These are phyloP conservation scores for Petrea volubilis DNA, from an alignment of 257 asterid genomes.

Conservation along the genomic window DNA sequence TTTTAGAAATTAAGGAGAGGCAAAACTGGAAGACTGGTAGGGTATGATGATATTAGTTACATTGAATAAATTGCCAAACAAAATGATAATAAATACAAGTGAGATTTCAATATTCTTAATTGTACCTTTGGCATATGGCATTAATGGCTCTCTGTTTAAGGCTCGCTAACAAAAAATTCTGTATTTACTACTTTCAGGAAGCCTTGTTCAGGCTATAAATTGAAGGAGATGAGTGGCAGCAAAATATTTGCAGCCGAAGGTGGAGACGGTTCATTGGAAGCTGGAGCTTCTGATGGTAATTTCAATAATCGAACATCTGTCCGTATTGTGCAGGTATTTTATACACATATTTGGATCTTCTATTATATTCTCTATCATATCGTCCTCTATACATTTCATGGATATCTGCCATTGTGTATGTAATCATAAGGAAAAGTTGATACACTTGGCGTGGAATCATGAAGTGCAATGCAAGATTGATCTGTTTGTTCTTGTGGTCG, in stretches of 20 bases:
- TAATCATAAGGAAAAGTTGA: too few relatives aligned
- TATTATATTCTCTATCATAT: too few relatives aligned
- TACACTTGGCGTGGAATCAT: too few relatives aligned
- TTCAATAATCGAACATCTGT: slow-evolving; percentile 77
- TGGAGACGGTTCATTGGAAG: slow-evolving; percentile 54
- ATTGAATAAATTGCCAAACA: neutral
- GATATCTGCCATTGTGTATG: too few relatives aligned
- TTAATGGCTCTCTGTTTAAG: neutral
- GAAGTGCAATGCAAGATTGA: too few relatives aligned
- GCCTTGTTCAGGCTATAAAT: slow-evolving; percentile 81
- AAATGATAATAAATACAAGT: neutral
- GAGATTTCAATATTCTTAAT: neutral
- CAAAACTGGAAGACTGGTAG: neutral
- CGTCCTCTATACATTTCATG: too few relatives aligned
- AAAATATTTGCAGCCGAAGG: slow-evolving; percentile 60
- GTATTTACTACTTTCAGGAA: slow-evolving; percentile 53
- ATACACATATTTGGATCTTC: neutral
- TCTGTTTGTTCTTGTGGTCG: too few relatives aligned
- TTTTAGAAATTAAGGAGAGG: neutral
- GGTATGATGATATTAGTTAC: neutral
- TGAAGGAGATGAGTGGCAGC: slow-evolving; percentile 94
- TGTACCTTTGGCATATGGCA: neutral
- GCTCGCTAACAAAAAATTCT: neutral
- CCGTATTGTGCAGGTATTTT: slow-evolving; percentile 88
- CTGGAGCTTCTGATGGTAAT: slow-evolving; percentile 53